Conservation (phyloP, 2,329 filamentous ascomycete species). For the Beauveria rudraprayagi region DNA sequence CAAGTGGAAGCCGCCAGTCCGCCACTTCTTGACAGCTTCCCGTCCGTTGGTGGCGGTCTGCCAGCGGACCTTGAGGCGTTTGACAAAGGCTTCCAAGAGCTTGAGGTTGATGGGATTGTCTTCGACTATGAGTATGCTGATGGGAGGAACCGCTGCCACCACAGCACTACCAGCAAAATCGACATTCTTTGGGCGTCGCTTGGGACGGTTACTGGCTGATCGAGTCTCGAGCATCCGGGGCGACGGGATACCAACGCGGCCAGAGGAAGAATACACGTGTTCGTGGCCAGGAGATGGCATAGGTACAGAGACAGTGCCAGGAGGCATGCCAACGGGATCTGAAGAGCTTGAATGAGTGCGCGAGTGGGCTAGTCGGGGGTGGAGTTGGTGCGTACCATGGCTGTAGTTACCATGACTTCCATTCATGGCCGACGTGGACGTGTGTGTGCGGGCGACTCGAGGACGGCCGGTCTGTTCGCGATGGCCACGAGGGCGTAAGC, state of each 20-base stretch:
- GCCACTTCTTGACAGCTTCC: conserved; percentile 91
- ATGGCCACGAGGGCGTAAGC: conserved; percentile 45
- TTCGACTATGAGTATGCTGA: conserved; percentile 95
- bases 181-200: conserved; percentile 46
- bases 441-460: conserved; percentile 61
- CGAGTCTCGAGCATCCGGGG: conserved; percentile 42
- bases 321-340: conserved; percentile 39
- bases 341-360: conserved; percentile 52
- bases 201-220: conserved; percentile 34
- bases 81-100: conserved; percentile 90
- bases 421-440: conserved; percentile 66
- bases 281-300: conserved; percentile 47
- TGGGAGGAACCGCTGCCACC: conserved; percentile 80
- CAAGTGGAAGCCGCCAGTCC: conserved; percentile 83
- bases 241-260: conserved; percentile 46
- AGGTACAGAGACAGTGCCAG: conserved; percentile 43
- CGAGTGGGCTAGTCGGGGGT: conserved; percentile 38
- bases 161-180: conserved; percentile 47
- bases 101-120: conserved; percentile 97
- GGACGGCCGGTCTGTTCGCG: conserved; percentile 52
- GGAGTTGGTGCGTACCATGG: conserved; percentile 27
- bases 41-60: conserved; percentile 93
- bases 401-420: conserved; percentile 25
- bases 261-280: conserved; percentile 28
- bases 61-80: conserved; percentile 90